phyloP scores from a whole-genome alignment of 2,329 filamentous ascomycete genomes.

The Thielaviopsis punctulata region DNA sequence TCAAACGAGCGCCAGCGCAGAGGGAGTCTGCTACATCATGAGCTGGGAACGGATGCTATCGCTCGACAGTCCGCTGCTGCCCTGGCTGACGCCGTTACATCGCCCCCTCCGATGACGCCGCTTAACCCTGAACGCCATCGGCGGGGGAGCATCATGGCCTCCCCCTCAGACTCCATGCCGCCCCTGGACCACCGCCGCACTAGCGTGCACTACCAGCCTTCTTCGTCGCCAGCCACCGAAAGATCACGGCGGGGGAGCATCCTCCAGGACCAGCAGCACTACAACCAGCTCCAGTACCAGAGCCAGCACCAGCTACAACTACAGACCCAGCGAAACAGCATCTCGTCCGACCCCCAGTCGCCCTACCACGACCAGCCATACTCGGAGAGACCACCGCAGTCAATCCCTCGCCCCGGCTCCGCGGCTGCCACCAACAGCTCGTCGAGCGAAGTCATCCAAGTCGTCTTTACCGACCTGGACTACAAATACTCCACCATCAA shows the following conservation, averaged over 20 bases:
- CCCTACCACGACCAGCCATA: neutral
- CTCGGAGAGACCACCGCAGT: neutral
- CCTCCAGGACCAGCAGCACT: neutral
- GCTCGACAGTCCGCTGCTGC: neutral
- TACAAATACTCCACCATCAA: slow-evolving; percentile 1
- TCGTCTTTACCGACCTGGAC: slow-evolving; percentile 7
- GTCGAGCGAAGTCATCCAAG: slow-evolving; percentile 1
- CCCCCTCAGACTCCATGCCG: neutral
- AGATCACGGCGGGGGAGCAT: neutral
- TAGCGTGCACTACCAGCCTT: neutral
- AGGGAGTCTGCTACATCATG: slow-evolving; percentile 1
- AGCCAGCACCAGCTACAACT: neutral
- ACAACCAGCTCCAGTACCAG: neutral
- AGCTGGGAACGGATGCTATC: neutral
- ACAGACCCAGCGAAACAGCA: neutral
- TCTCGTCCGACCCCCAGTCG: neutral
- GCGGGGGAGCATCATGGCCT: neutral
- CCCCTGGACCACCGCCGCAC: neutral
- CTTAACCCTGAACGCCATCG: neutral
- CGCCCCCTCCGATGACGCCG: neutral
- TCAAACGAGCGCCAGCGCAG: neutral
- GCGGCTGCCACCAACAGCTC: slow-evolving; percentile 11
- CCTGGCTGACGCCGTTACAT: neutral
- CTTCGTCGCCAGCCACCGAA: neutral
- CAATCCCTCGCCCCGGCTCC: slow-evolving; percentile 6